Conservation (phyloP, 176 grass and related monocot genomes). For the Aegilops sharonensis region DNA sequence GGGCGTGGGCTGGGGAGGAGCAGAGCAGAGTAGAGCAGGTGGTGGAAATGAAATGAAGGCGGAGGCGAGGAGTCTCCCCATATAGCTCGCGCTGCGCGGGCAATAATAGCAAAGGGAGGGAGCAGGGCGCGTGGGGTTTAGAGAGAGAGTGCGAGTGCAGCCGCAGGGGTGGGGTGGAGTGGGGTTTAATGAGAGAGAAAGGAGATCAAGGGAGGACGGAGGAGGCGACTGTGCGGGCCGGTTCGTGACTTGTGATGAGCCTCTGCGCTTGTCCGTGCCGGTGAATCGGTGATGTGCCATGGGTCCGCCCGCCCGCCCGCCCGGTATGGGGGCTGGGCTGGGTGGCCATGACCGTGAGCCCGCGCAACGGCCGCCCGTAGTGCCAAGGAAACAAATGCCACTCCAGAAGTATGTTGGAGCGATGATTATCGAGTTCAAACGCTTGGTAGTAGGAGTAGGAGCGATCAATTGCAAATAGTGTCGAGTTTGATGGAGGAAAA, state of each 20-base stretch:
- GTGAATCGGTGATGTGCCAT: not conserved
- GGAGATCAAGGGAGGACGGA: not conserved
- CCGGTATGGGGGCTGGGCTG: not conserved
- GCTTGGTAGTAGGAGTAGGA: too few relatives aligned
- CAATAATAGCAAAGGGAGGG: conserved; percentile 42
- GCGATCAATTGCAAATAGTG: not conserved
- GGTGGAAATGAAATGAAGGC: not conserved
- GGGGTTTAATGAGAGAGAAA: conserved; percentile 39
- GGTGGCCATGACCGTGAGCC: too few relatives aligned
- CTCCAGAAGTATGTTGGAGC: too few relatives aligned
- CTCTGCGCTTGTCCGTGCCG: not conserved
- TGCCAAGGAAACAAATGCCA: too few relatives aligned
- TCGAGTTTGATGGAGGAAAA: not conserved
- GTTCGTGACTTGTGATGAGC: not conserved
- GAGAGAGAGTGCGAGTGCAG: not conserved
- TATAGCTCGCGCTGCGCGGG: conserved; percentile 47
- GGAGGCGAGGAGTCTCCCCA: conserved; percentile 30
- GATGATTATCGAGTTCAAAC: too few relatives aligned
- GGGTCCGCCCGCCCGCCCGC: not conserved
- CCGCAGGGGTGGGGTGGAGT: not conserved
- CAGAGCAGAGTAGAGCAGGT: conserved; percentile 21
- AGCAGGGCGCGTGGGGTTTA: conserved; percentile 11
- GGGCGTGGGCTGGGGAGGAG: conserved; percentile 8
- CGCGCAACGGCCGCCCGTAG: too few relatives aligned
- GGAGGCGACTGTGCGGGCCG: not conserved